These are phyloP conservation scores for Boletus vinaceobasis DNA, from an alignment of 768 basidiomycete species.

Conservation along the genomic window DNA sequence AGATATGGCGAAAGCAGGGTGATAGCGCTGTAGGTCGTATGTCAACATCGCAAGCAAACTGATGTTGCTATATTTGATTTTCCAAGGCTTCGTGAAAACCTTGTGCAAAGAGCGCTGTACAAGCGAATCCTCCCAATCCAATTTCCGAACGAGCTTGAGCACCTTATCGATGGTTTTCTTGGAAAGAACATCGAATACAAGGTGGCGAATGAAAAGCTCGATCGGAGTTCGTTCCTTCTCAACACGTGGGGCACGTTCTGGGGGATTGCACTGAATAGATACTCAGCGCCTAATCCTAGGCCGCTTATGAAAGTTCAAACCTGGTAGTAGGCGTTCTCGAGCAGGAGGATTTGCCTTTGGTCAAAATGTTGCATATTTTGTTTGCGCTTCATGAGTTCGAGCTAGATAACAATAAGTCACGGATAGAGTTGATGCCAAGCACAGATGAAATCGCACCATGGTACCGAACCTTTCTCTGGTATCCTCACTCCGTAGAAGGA, in stretches of 20 bases:
- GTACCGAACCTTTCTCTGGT: slow-evolving; percentile 82
- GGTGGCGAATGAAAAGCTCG: slow-evolving; percentile 91
- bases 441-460: slow-evolving; percentile 55
- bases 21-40: slow-evolving; percentile 92
- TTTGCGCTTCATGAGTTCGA: slow-evolving; percentile 94
- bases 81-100: slow-evolving; percentile 98
- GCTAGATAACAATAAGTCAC: slow-evolving; percentile 41
- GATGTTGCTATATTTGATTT: slow-evolving; percentile 90
- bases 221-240: slow-evolving; percentile 83
- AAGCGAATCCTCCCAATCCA: slow-evolving; percentile 86
- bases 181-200: slow-evolving; percentile 90
- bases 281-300: slow-evolving; percentile 8
- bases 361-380: slow-evolving; percentile 93
- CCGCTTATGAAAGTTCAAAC: slow-evolving; percentile 35
- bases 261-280: slow-evolving; percentile 81
- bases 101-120: slow-evolving; percentile 69
- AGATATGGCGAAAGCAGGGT: slow-evolving; percentile 80
- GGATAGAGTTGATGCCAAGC: neutral
- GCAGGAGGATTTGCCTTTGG: slow-evolving; percentile 78
- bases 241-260: slow-evolving; percentile 82
- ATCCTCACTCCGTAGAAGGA: slow-evolving; percentile 81
- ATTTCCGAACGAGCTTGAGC: slow-evolving; percentile 84
- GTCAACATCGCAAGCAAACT: slow-evolving; percentile 89
- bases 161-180: slow-evolving; percentile 97
- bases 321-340: slow-evolving; percentile 99